These are phyloP conservation scores for Macrolepiota albuminosa DNA, from an alignment of 768 basidiomycete species.

Conservation along the genomic window DNA sequence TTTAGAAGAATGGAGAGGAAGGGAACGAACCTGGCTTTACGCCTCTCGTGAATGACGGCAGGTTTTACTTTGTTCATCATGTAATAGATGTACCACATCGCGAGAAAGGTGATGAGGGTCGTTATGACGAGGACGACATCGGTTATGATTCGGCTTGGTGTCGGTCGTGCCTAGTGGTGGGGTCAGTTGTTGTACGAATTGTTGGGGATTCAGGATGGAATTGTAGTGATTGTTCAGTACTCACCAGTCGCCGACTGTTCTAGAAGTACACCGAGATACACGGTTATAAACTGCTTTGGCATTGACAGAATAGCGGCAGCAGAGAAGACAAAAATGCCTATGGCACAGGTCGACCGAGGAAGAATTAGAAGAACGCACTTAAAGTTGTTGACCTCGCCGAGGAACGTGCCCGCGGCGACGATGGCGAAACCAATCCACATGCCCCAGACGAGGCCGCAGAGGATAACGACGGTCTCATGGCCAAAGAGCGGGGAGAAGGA, in stretches of 20 bases:
- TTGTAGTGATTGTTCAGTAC: too few species aligned
- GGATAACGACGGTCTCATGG: slow-evolving; percentile 78
- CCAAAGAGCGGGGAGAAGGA: slow-evolving; percentile 91
- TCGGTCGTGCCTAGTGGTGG: slow-evolving; percentile 26
- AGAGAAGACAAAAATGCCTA: slow-evolving; percentile 75
- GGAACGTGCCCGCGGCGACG: slow-evolving; percentile 74
- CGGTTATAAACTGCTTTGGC: slow-evolving; percentile 89
- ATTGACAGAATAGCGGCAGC: slow-evolving; percentile 82
- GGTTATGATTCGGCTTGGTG: not conserved
- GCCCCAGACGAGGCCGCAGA: too few species aligned
- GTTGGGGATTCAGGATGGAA: too few species aligned
- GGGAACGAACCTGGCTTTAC: too few species aligned
- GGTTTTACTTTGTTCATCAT: too few species aligned
- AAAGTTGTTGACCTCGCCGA: slow-evolving; percentile 86
- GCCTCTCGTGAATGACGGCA: too few species aligned
- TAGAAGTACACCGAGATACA: slow-evolving; percentile 84
- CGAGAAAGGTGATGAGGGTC: too few species aligned
- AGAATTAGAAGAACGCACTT: slow-evolving; percentile 44
- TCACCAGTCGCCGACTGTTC: slow-evolving; percentile 31
- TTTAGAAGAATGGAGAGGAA: not conserved
- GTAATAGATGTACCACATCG: too few species aligned
- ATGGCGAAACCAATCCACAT: slow-evolving; percentile 76
- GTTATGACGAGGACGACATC: too few species aligned
- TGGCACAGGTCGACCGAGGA: slow-evolving; percentile 75
- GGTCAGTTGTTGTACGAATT: not conserved